Conservation (phyloP, 306 rosid species). For the Citrullus mucosospermus region DNA sequence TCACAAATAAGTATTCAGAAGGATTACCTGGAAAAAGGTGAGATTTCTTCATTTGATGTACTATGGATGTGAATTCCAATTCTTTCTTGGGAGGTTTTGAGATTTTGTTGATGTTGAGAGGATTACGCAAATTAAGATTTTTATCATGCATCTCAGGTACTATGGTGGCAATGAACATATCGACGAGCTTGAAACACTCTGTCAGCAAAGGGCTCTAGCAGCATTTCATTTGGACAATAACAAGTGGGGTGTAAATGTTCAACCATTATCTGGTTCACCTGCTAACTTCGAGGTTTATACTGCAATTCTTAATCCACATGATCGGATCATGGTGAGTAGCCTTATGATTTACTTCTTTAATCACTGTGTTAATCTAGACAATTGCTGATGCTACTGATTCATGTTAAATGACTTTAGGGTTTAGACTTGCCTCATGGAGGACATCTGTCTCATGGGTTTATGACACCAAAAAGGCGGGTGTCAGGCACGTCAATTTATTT, state of each 20-base stretch:
- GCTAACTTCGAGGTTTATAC: slow-evolving; percentile 95
- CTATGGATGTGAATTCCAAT: neutral
- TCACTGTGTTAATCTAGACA: neutral
- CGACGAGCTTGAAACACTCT: slow-evolving; percentile 79
- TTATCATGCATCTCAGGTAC: slow-evolving; percentile 34
- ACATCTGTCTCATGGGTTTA: slow-evolving; percentile 93
- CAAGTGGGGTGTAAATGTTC: slow-evolving; percentile 96
- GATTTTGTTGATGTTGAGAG: neutral
- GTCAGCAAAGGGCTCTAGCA: slow-evolving; percentile 81
- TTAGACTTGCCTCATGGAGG: slow-evolving; percentile 98
- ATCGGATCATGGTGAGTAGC: slow-evolving; percentile 73
- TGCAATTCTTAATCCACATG: slow-evolving; percentile 87
- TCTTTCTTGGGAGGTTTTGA: neutral
- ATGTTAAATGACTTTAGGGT: slow-evolving; percentile 41
- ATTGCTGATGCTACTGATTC: neutral
- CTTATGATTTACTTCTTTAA: neutral
- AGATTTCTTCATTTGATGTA: neutral
- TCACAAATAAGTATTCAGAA: slow-evolving; percentile 90
- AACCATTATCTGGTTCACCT: slow-evolving; percentile 91
- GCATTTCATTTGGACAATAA: slow-evolving; percentile 64
- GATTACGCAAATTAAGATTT: neutral
- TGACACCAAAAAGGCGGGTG: slow-evolving; percentile 92
- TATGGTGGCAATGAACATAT: slow-evolving; percentile 94
- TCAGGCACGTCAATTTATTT: slow-evolving; percentile 89
- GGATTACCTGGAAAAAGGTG: slow-evolving; percentile 97